phyloP scores from a whole-genome alignment of 495 filamentous ascomycete genomes.

The Penicillium canariense region DNA sequence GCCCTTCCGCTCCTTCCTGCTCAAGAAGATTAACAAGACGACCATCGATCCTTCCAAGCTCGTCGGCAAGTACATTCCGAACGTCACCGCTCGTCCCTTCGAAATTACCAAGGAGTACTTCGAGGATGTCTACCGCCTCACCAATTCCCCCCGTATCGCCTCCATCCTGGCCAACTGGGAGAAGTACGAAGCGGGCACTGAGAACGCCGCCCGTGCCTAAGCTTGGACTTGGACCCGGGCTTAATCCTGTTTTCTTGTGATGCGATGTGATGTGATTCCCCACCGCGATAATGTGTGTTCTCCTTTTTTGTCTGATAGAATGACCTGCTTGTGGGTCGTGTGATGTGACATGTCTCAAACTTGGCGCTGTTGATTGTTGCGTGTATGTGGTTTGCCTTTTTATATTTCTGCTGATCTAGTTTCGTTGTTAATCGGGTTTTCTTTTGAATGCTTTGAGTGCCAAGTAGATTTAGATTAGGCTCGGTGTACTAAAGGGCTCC shows the following conservation, averaged over 20 bases:
- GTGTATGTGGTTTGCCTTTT: conserved; percentile 16
- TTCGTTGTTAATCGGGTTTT: conserved; percentile 6
- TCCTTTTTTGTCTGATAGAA: conserved; percentile 23
- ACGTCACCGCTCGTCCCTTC: conserved; percentile 94
- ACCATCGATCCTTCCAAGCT: conserved; percentile 95
- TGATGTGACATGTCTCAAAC: conserved; percentile 32
- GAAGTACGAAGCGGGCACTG: conserved; percentile 56
- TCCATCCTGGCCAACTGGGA: conserved; percentile 85
- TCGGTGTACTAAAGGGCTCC: not conserved
- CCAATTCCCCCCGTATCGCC: conserved; percentile 88
- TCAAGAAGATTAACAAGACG: conserved; percentile 99
- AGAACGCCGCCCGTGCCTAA: conserved; percentile 21
- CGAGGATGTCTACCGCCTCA: conserved; percentile 93
- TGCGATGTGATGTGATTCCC: conserved; percentile 20
- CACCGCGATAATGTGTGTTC: conserved; percentile 16
- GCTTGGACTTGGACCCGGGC: not conserved
- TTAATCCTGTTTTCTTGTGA: conserved; percentile 12
- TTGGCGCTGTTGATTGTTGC: conserved; percentile 18
- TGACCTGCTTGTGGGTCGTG: conserved; percentile 25
- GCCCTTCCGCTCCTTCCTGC: conserved; percentile 92
- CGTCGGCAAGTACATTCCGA: conserved; percentile 97
- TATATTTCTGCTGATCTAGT: conserved; percentile 1
- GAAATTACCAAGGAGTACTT: conserved; percentile 98
- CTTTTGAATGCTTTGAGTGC: not conserved
- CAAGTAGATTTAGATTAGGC: not conserved